Conservation (phyloP, 73 alveolate species). For the Tetrahymena malaccensis region DNA sequence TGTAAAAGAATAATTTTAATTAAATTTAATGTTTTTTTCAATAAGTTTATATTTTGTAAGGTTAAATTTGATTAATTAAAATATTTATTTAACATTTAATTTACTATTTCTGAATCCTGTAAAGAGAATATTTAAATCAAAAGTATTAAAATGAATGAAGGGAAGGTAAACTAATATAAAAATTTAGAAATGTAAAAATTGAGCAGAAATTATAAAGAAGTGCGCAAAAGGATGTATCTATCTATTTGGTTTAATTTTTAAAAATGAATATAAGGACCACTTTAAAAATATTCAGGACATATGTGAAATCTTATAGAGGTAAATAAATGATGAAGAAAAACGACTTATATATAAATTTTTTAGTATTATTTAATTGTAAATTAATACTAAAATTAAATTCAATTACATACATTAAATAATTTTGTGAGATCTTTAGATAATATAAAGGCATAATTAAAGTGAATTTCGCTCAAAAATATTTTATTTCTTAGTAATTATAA, state of each 20-base stretch:
- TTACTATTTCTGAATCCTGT: too few relatives aligned
- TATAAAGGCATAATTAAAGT: background rate
- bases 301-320: background rate
- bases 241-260: background rate
- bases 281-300: background rate
- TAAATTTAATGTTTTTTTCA: too few relatives aligned
- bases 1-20: too few relatives aligned
- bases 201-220: background rate
- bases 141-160: background rate
- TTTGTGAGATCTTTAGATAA: background rate
- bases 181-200: background rate
- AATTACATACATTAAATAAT: background rate
- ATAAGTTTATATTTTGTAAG: too few relatives aligned
- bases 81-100: too few relatives aligned
- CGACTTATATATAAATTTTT: background rate
- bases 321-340: background rate
- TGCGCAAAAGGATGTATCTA: background rate
- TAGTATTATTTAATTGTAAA: background rate
- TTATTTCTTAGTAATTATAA: background rate
- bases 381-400: background rate
- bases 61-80: too few relatives aligned
- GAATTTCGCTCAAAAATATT: background rate
- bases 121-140: too few relatives aligned
- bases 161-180: background rate
- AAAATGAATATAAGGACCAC: background rate